phyloP scores from a whole-genome alignment of 768 basidiomycete species.

The Phaeotremella skinneri region DNA sequence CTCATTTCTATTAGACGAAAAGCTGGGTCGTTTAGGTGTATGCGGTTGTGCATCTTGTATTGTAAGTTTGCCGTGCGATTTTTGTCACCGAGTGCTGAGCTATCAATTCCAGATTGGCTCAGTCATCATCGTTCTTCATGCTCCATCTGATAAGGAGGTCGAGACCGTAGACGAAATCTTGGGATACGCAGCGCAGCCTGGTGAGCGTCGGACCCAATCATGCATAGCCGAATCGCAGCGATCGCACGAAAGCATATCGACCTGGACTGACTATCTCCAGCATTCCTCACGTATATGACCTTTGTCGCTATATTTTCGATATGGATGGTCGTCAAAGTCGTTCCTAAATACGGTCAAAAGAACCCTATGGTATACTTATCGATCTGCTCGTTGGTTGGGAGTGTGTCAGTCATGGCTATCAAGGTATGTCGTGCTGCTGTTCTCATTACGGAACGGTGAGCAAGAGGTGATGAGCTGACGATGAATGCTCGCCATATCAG shows the following conservation, averaged over 20 bases:
- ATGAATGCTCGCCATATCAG: too few relatives aligned
- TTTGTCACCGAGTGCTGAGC: conserved; percentile 34
- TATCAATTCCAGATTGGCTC: conserved; percentile 67
- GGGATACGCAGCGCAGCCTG: conserved; percentile 86
- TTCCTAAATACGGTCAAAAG: conserved; percentile 78
- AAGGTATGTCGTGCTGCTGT: conserved; percentile 55
- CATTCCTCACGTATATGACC: conserved; percentile 86
- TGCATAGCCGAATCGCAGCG: not conserved
- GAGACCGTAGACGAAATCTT: conserved; percentile 91
- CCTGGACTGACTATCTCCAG: conserved; percentile 58
- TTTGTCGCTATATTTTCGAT: conserved; percentile 76
- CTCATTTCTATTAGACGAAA: conserved; percentile 86
- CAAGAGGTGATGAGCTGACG: conserved; percentile 7
- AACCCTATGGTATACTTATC: conserved; percentile 91
- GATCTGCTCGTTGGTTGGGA: conserved; percentile 93
- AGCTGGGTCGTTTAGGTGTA: conserved; percentile 82
- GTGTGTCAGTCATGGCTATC: conserved; percentile 97
- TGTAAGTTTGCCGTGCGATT: conserved; percentile 25
- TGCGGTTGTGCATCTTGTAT: conserved; percentile 53
- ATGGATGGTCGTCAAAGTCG: conserved; percentile 81
- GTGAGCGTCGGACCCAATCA: conserved; percentile 56
- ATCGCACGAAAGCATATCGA: too few relatives aligned
- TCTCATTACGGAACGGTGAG: not conserved
- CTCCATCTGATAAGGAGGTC: conserved; percentile 91
- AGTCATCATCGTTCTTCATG: conserved; percentile 90